These are phyloP conservation scores for Gyromitra esculenta DNA, from an alignment of 2,329 filamentous ascomycete genomes.

Conservation along the genomic window DNA sequence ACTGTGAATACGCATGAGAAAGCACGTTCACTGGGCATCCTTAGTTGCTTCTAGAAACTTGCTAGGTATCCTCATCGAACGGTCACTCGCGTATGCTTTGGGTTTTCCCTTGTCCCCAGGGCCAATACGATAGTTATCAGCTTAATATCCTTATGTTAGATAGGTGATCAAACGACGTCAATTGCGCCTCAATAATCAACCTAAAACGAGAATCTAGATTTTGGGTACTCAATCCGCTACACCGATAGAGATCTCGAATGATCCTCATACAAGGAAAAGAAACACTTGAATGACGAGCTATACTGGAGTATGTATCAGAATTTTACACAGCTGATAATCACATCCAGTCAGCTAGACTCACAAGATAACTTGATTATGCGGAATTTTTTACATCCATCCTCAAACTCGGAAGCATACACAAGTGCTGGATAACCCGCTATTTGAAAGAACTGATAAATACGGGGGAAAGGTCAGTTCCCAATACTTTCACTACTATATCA, in stretches of 20 bases:
- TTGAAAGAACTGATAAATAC: not conserved
- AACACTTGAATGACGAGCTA: not conserved
- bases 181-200: slow-evolving; percentile 4
- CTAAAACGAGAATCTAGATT: slow-evolving; percentile 26
- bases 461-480: not conserved
- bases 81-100: not conserved
- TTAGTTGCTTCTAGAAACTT: not conserved
- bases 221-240: slow-evolving; percentile 13
- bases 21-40: not conserved
- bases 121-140: not conserved
- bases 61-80: slow-evolving; percentile 6
- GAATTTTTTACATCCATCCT: slow-evolving; percentile 4
- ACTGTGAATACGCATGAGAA: slow-evolving; percentile 2
- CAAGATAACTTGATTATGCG: not conserved
- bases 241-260: not conserved
- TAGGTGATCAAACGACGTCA: slow-evolving; percentile 17
- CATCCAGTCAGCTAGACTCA: not conserved
- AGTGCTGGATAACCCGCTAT: not conserved
- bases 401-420: not conserved
- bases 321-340: not conserved
- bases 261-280: not conserved
- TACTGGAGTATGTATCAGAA: not conserved
- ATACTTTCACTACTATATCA: slow-evolving; percentile 3
- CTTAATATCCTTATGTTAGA: not conserved
- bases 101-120: not conserved